Evolutionary conservation across 2,329 filamentous ascomycete species (phyloP).

Genomic region (Neocucurbitaria cava): DNA sequence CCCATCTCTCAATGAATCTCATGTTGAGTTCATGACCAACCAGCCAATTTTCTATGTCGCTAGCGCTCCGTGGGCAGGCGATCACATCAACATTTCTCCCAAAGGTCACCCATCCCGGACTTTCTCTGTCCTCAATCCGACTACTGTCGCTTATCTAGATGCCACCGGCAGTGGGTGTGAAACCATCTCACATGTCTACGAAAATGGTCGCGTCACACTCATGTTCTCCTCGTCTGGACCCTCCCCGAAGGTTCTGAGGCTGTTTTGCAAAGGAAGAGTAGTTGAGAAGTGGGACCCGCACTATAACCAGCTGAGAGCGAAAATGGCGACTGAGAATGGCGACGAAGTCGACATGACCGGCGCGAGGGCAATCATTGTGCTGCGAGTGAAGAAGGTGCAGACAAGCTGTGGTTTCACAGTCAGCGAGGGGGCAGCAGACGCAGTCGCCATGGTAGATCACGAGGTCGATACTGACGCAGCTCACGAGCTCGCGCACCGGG

Average conservation of each 20-base stretch:
- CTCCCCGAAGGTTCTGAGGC: conserved; percentile 67
- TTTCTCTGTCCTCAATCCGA: conserved; percentile 66
- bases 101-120: conserved; percentile 72
- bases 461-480: conserved; percentile 14
- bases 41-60: conserved; percentile 80
- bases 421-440: conserved; percentile 16
- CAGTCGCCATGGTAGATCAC: conserved; percentile 30
- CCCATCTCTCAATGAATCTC: conserved; percentile 60
- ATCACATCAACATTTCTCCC: conserved; percentile 78
- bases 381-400: conserved; percentile 69
- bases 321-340: conserved; percentile 51
- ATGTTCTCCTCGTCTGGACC: conserved; percentile 74
- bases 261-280: conserved; percentile 67
- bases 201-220: conserved; percentile 77
- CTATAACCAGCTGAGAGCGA: conserved; percentile 42
- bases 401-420: conserved; percentile 70
- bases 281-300: conserved; percentile 65
- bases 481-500: conserved; percentile 49
- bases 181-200: conserved; percentile 77
- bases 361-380: conserved; percentile 63
- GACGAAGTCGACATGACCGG: conserved; percentile 33
- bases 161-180: conserved; percentile 77
- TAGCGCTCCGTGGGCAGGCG: conserved; percentile 71
- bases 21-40: conserved; percentile 68
- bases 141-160: conserved; percentile 73